A percentile compares a stretch with the other conserved stretches of the same genome.
phyloP scores from a whole-genome alignment of 305 asterid genomes.

The Striga hermonthica region DNA sequence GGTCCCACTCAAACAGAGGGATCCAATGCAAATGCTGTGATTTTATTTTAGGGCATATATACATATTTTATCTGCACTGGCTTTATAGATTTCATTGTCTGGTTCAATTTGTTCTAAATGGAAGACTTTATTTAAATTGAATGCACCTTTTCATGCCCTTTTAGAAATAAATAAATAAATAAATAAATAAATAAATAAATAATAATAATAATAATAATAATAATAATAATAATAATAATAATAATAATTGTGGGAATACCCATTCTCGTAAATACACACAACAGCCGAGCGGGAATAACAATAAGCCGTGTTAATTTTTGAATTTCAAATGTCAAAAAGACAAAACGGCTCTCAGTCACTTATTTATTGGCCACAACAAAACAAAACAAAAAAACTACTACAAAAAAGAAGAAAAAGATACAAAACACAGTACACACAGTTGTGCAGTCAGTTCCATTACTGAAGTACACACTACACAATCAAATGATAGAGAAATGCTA shows the following conservation, averaged over 20 bases:
- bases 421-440: slow-evolving; percentile 18
- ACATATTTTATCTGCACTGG: slow-evolving; percentile 40
- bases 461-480: slow-evolving; percentile 10
- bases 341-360: slow-evolving; percentile 42
- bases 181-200: not conserved
- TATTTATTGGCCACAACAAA: slow-evolving; percentile 32
- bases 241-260: slow-evolving; percentile 22
- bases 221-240: not conserved
- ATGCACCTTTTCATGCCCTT: slow-evolving; percentile 41
- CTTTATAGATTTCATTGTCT: slow-evolving; percentile 49
- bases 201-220: not conserved
- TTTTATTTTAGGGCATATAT: slow-evolving; percentile 25
- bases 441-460: slow-evolving; percentile 26
- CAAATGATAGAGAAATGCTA: not conserved
- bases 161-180: not conserved
- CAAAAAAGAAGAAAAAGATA: not conserved
- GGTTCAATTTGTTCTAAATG: slow-evolving; percentile 27
- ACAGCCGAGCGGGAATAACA: slow-evolving; percentile 55
- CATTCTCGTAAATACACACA: slow-evolving; percentile 39
- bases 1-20: not conserved
- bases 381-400: no score
- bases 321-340: slow-evolving; percentile 52
- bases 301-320: slow-evolving; percentile 31
- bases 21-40: slow-evolving; percentile 37
- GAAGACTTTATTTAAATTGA: no score